Evolutionary conservation across 2,329 filamentous ascomycete genomes (phyloP), one percentile per base, ranked within the genome.

Genomic region (Colletotrichum melonis): DNA sequence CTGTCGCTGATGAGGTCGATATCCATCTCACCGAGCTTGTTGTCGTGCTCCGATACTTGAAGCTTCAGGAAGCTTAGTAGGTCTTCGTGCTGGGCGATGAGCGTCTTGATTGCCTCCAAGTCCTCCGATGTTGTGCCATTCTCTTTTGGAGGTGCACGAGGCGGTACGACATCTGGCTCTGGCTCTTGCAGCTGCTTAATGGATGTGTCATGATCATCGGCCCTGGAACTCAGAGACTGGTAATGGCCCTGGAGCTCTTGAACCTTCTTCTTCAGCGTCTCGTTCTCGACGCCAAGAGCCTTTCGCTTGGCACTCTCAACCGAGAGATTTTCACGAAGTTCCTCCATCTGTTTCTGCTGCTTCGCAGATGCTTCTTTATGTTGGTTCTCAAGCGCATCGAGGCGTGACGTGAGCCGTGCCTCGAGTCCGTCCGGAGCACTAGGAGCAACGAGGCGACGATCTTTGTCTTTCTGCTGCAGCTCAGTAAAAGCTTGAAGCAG

Each of bases 321-420:
- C 7, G 46, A n/a, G 6, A 74, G 52, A 16, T 26, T 42, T 24
- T 63, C 56, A 16, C 46, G 32, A 5, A 63, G 52, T 60, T 72
- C 62, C 32, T 70, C 42, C 35, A 75, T 54, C 32, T 52, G 52
- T 73, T 75, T 55, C 30, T 66, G 11, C 73, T 73, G 62, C 78
- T 75, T 55, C 71, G 75, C 49, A 63, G 69, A 16, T 24, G 56
- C 22, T 26, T 73, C 73, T 30, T 55, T 55, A 38, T 69, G 64
- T n/a, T 55, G 69, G 26, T 62, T 66, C 11, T 73, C 69, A 8
- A 72, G 38, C 19, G 63, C 66, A 46, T 73, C 75, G 11, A 69
- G 38, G n/a, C 62, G 72, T 24, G 65, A 55, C 4, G 26, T 63
- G 32, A 56, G 26, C 28, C 26, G 42, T 32, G 46, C 12, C 32